A percentile compares a stretch with the other conserved stretches of the same genome.
Evolutionary conservation across 2,329 filamentous ascomycete genomes (phyloP).

Genomic region (Aspergillus transmontanensis): DNA sequence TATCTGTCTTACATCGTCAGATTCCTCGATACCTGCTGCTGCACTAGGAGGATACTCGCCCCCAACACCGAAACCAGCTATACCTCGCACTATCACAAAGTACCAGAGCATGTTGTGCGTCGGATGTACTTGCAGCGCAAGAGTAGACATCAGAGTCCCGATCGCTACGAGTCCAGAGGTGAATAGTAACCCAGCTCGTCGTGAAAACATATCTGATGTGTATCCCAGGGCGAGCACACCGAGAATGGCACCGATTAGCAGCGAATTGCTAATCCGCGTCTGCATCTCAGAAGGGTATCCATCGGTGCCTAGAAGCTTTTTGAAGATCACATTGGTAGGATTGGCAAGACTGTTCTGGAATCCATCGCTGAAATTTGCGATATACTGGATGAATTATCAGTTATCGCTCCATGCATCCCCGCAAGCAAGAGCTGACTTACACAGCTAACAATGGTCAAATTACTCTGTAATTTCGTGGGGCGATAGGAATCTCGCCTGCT

Average conservation of each 20-base stretch:
- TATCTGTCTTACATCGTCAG: slow-evolving; percentile 28
- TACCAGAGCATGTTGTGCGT: slow-evolving; percentile 41
- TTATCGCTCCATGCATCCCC: not conserved
- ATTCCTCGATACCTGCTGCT: slow-evolving; percentile 40
- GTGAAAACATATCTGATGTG: slow-evolving; percentile 32
- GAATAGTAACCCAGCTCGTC: slow-evolving; percentile 29
- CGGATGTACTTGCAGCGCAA: slow-evolving; percentile 41
- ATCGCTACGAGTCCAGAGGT: slow-evolving; percentile 32
- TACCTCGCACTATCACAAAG: slow-evolving; percentile 40
- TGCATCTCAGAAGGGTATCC: slow-evolving; percentile 32
- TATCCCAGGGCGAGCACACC: slow-evolving; percentile 31
- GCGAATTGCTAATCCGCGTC: slow-evolving; percentile 34
- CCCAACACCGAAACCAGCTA: slow-evolving; percentile 41
- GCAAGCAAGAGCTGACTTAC: slow-evolving; percentile 17
- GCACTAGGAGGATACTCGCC: slow-evolving; percentile 44
- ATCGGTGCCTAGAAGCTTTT: slow-evolving; percentile 25
- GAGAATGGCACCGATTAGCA: slow-evolving; percentile 33
- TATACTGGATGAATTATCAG: slow-evolving; percentile 22
- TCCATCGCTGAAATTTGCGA: slow-evolving; percentile 38
- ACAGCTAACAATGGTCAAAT: slow-evolving; percentile 33
- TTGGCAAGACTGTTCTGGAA: slow-evolving; percentile 35
- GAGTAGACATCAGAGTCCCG: slow-evolving; percentile 37
- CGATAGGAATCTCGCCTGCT: slow-evolving; percentile 10
- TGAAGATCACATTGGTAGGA: slow-evolving; percentile 37
- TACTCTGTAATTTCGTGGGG: slow-evolving; percentile 30